phyloP scores from a whole-genome alignment of 805 yeast genomes.

The Candida orba region DNA sequence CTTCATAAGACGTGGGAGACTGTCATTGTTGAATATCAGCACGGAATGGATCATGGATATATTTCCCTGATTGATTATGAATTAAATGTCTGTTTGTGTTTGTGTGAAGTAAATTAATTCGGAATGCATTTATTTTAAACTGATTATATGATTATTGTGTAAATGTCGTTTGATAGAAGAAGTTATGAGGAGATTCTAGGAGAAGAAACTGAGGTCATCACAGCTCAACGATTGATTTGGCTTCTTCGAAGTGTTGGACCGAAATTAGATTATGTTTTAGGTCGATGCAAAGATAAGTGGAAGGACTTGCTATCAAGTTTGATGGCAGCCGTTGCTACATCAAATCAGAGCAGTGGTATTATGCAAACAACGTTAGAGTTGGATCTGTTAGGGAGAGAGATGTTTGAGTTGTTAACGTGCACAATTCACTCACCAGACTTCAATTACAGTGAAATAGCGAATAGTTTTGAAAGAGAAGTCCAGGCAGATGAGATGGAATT shows the following conservation, averaged over 20 bases:
- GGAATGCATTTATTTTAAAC: too few species aligned
- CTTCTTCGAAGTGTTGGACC: conserved; percentile 12
- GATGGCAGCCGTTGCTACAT: too few species aligned
- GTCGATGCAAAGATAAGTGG: background rate
- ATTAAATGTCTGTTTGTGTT: too few species aligned
- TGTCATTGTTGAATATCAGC: conserved; percentile 79
- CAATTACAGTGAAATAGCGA: background rate
- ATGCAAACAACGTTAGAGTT: too few species aligned
- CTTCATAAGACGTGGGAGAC: conserved; percentile 81
- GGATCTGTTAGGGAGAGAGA: too few species aligned
- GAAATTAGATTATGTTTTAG: background rate
- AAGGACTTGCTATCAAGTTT: background rate
- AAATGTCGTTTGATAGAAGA: background rate
- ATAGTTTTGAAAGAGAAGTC: background rate
- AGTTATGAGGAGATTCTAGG: conserved; percentile 5
- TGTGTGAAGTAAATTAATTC: too few species aligned
- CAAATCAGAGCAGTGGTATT: too few species aligned
- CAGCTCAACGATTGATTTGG: conserved; percentile 2
- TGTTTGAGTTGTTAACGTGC: background rate
- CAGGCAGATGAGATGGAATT: background rate
- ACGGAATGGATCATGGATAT: conserved; percentile 73
- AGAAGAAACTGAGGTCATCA: conserved; percentile 3
- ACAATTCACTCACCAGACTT: background rate
- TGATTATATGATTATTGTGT: background rate
- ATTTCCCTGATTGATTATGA: too few species aligned